Percentiles rank a stretch among this genome's conserved stretches.
These are phyloP conservation scores for Auricularia sp. DNA, from an alignment of 768 basidiomycete species.

Conservation along the genomic window DNA sequence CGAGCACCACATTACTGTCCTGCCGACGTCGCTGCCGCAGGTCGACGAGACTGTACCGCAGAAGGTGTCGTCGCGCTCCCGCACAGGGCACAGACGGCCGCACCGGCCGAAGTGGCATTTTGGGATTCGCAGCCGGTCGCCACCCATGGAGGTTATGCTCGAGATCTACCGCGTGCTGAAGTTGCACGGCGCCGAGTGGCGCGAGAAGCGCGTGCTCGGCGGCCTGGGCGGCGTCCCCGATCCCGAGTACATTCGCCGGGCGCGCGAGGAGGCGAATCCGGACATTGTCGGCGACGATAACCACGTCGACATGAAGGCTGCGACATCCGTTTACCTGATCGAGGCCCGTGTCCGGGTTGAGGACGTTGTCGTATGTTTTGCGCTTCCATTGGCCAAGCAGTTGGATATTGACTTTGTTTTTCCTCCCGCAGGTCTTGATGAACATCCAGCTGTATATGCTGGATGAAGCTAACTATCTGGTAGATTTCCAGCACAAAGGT, in stretches of 20 bases:
- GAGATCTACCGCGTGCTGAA: slow-evolving; percentile 93
- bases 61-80: slow-evolving; percentile 34
- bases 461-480: slow-evolving; percentile 90
- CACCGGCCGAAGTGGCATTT: slow-evolving; percentile 94
- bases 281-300: slow-evolving; percentile 6
- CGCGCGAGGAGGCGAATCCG: slow-evolving; percentile 20
- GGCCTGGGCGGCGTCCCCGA: slow-evolving; percentile 46
- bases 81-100: slow-evolving; percentile 48
- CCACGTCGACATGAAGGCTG: slow-evolving; percentile 49
- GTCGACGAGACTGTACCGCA: slow-evolving; percentile 58
- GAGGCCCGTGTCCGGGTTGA: slow-evolving; percentile 86
- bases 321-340: slow-evolving; percentile 80
- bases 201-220: slow-evolving; percentile 73
- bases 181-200: slow-evolving; percentile 94
- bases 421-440: slow-evolving; percentile 67
- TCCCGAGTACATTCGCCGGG: slow-evolving; percentile 11
- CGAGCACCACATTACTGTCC: slow-evolving; percentile 68
- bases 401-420: not conserved
- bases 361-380: slow-evolving; percentile 72
- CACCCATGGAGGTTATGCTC: slow-evolving; percentile 98
- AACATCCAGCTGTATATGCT: slow-evolving; percentile 96
- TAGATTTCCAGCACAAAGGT: slow-evolving; percentile 97
- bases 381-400: not conserved
- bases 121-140: slow-evolving; percentile 86
- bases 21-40: slow-evolving; percentile 76